Conservation (phyloP, 1,139 yeast species). For the Spencermartinsiella ligniputridi region DNA sequence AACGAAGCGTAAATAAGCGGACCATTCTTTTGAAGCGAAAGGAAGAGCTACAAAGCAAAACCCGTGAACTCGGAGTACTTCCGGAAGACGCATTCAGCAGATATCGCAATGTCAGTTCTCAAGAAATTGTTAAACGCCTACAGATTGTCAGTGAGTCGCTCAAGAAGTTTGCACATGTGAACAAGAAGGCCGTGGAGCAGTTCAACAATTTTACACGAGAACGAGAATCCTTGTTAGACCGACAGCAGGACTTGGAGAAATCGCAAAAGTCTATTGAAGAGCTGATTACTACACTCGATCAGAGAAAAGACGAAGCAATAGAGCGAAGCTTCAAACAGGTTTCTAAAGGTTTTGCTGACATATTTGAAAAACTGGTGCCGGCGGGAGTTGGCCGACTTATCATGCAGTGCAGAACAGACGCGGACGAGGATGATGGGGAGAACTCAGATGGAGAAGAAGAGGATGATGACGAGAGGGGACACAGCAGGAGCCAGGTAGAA, state of each 20-base stretch:
- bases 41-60: slow-evolving; percentile 67
- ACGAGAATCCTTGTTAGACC: slow-evolving; percentile 53
- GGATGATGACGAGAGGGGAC: slow-evolving; percentile 23
- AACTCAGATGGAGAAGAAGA: slow-evolving; percentile 26
- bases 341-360: slow-evolving; percentile 63
- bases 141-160: slow-evolving; percentile 56
- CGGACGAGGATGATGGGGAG: slow-evolving; percentile 20
- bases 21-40: slow-evolving; percentile 57
- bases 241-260: slow-evolving; percentile 64
- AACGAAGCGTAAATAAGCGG: slow-evolving; percentile 61
- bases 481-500: slow-evolving; percentile 34
- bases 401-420: slow-evolving; percentile 48
- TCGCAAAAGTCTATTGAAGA: slow-evolving; percentile 72
- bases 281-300: slow-evolving; percentile 65
- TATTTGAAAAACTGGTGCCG: slow-evolving; percentile 80
- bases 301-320: slow-evolving; percentile 81
- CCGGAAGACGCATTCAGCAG: slow-evolving; percentile 79
- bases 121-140: slow-evolving; percentile 52
- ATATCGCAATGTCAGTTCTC: slow-evolving; percentile 43
- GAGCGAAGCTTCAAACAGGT: slow-evolving; percentile 74
- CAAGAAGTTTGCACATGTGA: slow-evolving; percentile 68
- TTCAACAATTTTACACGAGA: slow-evolving; percentile 69
- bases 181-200: slow-evolving; percentile 88
- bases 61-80: slow-evolving; percentile 78
- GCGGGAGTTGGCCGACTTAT: slow-evolving; percentile 71